phyloP scores from a whole-genome alignment of 306 rosid genomes.

The Amphicarpaea edgeworthii region DNA sequence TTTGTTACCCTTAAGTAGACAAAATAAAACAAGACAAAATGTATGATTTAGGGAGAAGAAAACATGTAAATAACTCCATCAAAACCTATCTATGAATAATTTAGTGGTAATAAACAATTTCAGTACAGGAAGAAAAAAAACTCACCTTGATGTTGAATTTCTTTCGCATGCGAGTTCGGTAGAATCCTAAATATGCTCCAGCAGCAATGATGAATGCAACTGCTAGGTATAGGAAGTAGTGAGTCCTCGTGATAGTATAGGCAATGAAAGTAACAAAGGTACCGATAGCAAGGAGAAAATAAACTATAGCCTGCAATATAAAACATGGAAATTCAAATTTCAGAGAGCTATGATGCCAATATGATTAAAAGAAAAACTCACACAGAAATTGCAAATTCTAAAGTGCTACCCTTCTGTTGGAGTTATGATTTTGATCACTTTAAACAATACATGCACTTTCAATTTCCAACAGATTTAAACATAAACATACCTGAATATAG shows the following conservation, averaged over 20 bases:
- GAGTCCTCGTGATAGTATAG: constrained; percentile 64
- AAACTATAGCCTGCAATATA: constrained; percentile 70
- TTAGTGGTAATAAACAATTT: constrained; percentile 13
- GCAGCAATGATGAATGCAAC: constrained; percentile 65
- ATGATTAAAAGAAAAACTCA: neutral
- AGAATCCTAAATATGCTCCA: constrained; percentile 83
- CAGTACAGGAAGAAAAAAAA: constrained; percentile 4
- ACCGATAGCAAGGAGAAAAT: constrained; percentile 60
- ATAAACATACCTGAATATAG: constrained; percentile 67
- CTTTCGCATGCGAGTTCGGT: constrained; percentile 82
- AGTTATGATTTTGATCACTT: neutral
- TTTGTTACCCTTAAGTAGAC: constrained; percentile 7
- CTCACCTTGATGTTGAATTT: constrained; percentile 94
- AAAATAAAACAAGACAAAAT: constrained; percentile 17
- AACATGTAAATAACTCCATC: constrained; percentile 12
- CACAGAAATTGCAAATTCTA: constrained; percentile 6
- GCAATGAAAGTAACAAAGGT: constrained; percentile 71
- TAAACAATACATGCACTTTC: constrained; percentile 12
- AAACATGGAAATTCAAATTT: constrained; percentile 33
- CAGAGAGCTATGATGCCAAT: constrained; percentile 18
- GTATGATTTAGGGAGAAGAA: neutral
- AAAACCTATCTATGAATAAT: constrained; percentile 21
- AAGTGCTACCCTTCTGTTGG: neutral
- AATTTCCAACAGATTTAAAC: constrained; percentile 12
- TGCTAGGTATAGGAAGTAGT: constrained; percentile 74